Evolutionary conservation across 345 rosid species (phyloP).

Genomic region (Eucalyptus polyanthemos): DNA sequence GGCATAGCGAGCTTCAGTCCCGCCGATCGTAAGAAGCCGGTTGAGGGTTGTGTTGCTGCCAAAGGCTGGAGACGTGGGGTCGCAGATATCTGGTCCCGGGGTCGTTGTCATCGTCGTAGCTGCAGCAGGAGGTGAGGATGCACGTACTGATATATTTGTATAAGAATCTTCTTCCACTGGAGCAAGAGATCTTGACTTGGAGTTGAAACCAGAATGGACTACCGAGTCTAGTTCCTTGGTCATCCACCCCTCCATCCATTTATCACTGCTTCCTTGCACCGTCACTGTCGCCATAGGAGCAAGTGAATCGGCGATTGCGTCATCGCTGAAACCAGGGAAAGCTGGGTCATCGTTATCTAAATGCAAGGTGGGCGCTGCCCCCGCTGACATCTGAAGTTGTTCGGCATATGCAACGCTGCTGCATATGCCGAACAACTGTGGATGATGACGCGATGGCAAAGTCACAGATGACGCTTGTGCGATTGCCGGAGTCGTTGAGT

Average conservation of each 20-base stretch:
- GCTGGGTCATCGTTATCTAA: not conserved
- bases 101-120: not conserved
- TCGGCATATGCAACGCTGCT: not conserved
- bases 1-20: not conserved
- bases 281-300: not conserved
- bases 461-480: not conserved
- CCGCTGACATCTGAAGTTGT: not conserved
- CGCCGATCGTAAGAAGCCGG: not conserved
- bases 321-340: not conserved
- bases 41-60: not conserved
- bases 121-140: too few species aligned
- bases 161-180: too few species aligned
- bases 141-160: too few species aligned
- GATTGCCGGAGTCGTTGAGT: not conserved
- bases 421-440: not conserved
- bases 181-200: too few species aligned
- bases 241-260: too few species aligned
- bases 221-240: too few species aligned
- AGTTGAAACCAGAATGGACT: too few species aligned
- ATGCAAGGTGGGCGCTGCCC: not conserved
- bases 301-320: not conserved
- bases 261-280: not conserved
- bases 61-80: not conserved
- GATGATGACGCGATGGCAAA: not conserved
- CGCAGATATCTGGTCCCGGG: not conserved